Evolutionary conservation across 495 filamentous ascomycete species (phyloP).

Genomic region (Trichoderma parareesei): DNA sequence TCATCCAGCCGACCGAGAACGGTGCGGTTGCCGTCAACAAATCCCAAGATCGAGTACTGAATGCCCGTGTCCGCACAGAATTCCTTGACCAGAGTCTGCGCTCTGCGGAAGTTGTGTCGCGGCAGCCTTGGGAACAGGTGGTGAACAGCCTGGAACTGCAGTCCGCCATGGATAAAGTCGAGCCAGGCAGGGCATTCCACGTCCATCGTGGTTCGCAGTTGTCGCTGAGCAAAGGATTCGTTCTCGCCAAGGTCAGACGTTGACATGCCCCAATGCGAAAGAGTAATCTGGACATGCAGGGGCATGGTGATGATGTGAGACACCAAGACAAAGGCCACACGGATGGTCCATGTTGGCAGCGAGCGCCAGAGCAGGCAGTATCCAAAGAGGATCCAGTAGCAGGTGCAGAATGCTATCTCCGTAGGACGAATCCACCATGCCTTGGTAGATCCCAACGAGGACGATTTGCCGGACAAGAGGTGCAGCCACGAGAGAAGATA

Average conservation of each 20-base stretch:
- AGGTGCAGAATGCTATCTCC: constrained; percentile 33
- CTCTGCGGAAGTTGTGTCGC: constrained; percentile 35
- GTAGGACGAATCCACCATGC: constrained; percentile 40
- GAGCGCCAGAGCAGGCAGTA: constrained; percentile 35
- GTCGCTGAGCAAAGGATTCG: constrained; percentile 42
- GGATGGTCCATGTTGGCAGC: constrained; percentile 35
- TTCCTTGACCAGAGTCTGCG: constrained; percentile 33
- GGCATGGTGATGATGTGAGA: constrained; percentile 42
- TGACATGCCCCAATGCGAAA: constrained; percentile 46
- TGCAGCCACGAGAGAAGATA: constrained; percentile 41
- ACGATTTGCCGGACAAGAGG: constrained; percentile 26
- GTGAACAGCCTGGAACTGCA: constrained; percentile 44
- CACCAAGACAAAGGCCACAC: constrained; percentile 37
- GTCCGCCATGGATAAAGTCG: constrained; percentile 39
- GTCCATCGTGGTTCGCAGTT: constrained; percentile 44
- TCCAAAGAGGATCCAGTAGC: constrained; percentile 40
- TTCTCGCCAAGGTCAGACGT: constrained; percentile 36
- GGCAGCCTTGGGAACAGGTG: constrained; percentile 41
- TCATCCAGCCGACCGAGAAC: constrained; percentile 32
- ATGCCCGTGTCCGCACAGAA: constrained; percentile 38
- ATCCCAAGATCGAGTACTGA: constrained; percentile 34
- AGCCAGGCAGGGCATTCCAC: constrained; percentile 41
- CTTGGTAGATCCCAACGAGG: constrained; percentile 26
- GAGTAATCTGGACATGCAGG: constrained; percentile 43
- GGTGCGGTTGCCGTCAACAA: constrained; percentile 34